Evolutionary conservation across 1,284 basidiomycete genomes (phyloP), one percentile per base, ranked within the genome.

Genomic region (Golubevia sp.): DNA sequence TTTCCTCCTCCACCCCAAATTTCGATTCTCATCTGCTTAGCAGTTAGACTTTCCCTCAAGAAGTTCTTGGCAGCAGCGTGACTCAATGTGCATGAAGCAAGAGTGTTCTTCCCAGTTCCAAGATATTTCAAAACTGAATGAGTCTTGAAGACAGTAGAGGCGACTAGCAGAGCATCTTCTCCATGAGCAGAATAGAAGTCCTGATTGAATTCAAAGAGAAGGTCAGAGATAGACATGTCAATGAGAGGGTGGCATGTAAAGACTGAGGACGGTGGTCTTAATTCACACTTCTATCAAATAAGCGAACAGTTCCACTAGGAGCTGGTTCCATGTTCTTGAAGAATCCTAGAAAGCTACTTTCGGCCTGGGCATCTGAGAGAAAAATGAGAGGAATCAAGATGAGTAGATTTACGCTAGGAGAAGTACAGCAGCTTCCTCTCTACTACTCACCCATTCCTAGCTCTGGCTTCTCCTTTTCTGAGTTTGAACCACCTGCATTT

Each of bases 101-200:
- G 67, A 4, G 70, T 67, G 24, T 44, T n/a, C 60, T 57, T 6
- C 62, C 64, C 62, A 25, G 55, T 60, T 44, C 78, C 78, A 18
- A 81, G 74, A 27, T 81, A 70, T 58, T 78, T 78, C 62, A 84
- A 67, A 15, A 83, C 82, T 1, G 77, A 78, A 52, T 77, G 76
- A 0, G 83, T 84, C 66, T 76, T 77, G 74, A 81, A 84, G 62
- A 96, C 90, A 74, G 92, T 87, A 38, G 90, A 88, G 2, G 95
- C 95, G 68, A 97, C 90, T 76, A 91, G 93, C 49, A 90, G 86
- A 0, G 96, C 97, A 83, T 98, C 96, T 3, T 90, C 85, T 0
- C 94, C 95, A 77, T 98, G 94, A 0, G 90, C 91, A 13, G 91
- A 90, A 85, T 93, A 98, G 85, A 90, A 98, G 21, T 94, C 91